Percentiles rank a stretch among this genome's conserved stretches.
phyloP scores from a whole-genome alignment of 2,329 filamentous ascomycete species.

The Xenoacremonium recifei region DNA sequence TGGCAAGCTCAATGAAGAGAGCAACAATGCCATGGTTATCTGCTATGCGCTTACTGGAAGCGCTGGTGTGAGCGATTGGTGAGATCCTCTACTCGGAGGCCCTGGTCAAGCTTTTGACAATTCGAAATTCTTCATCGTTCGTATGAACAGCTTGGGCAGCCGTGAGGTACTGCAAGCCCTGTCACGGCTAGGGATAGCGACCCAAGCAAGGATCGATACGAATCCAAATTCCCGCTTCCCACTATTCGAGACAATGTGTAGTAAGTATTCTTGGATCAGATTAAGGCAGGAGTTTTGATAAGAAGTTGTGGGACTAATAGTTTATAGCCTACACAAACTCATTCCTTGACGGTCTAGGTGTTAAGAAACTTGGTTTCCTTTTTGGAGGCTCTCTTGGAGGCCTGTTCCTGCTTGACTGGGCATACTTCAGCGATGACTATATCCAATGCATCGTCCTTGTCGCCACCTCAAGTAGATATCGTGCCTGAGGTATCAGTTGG shows the following conservation, averaged over 20 bases:
- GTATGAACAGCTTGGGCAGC: slow-evolving; percentile 82
- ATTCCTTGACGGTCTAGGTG: slow-evolving; percentile 75
- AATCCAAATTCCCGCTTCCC: slow-evolving; percentile 93
- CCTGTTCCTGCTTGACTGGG: slow-evolving; percentile 90
- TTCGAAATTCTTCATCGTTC: slow-evolving; percentile 80
- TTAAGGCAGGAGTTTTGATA: slow-evolving; percentile 62
- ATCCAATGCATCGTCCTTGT: slow-evolving; percentile 80
- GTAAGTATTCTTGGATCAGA: slow-evolving; percentile 44
- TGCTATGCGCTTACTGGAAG: slow-evolving; percentile 86
- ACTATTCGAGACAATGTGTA: slow-evolving; percentile 95
- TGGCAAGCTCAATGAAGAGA: slow-evolving; percentile 58
- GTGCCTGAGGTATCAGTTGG: slow-evolving; percentile 90
- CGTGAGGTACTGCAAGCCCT: slow-evolving; percentile 86
- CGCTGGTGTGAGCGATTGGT: slow-evolving; percentile 84
- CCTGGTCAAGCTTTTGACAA: slow-evolving; percentile 78
- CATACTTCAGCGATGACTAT: slow-evolving; percentile 85
- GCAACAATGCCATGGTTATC: slow-evolving; percentile 70
- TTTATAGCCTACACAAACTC: no score
- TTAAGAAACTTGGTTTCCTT: slow-evolving; percentile 74
- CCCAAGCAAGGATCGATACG: slow-evolving; percentile 73
- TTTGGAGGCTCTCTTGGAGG: slow-evolving; percentile 84
- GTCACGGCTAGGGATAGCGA: slow-evolving; percentile 87
- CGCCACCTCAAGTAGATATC: slow-evolving; percentile 80
- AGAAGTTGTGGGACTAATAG: no score
- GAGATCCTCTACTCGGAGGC: slow-evolving; percentile 80